Evolutionary conservation across 2,329 filamentous ascomycete genomes (phyloP).

Genomic region (Colletotrichum sp.): DNA sequence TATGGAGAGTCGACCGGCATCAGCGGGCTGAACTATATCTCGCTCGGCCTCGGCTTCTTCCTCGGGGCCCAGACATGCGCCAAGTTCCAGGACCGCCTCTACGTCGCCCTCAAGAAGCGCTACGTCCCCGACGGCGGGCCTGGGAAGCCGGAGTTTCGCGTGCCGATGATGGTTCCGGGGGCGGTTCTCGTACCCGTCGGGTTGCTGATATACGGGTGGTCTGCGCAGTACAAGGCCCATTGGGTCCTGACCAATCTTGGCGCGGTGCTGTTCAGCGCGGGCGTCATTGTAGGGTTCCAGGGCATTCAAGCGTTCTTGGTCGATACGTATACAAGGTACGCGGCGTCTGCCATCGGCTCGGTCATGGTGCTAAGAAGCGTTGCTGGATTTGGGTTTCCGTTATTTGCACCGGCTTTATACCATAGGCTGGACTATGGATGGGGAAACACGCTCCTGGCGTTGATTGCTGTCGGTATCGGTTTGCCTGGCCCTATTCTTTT

Average conservation of each 20-base stretch:
- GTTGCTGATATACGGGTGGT: slow-evolving; percentile 51
- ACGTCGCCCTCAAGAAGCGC: slow-evolving; percentile 45
- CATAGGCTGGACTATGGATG: slow-evolving; percentile 42
- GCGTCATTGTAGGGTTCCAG: slow-evolving; percentile 46
- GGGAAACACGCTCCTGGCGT: slow-evolving; percentile 47
- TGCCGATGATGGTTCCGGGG: slow-evolving; percentile 45
- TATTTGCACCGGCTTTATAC: slow-evolving; percentile 55
- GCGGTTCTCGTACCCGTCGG: slow-evolving; percentile 45
- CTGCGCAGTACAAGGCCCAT: slow-evolving; percentile 43
- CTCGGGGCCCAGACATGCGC: slow-evolving; percentile 50
- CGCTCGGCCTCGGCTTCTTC: slow-evolving; percentile 51
- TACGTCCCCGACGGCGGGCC: slow-evolving; percentile 35
- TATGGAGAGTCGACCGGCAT: slow-evolving; percentile 48
- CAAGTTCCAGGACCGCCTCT: slow-evolving; percentile 49
- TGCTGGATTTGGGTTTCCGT: slow-evolving; percentile 55
- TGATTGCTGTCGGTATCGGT: slow-evolving; percentile 41
- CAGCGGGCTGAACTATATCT: slow-evolving; percentile 54
- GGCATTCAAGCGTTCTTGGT: slow-evolving; percentile 51
- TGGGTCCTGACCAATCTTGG: slow-evolving; percentile 52
- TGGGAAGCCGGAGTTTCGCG: slow-evolving; percentile 46
- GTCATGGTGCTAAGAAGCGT: slow-evolving; percentile 49
- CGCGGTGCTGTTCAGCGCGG: slow-evolving; percentile 38
- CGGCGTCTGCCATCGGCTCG: slow-evolving; percentile 49
- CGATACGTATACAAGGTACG: slow-evolving; percentile 50
- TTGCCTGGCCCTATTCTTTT: slow-evolving; percentile 47